Percentiles rank a stretch among this genome's conserved stretches.
Evolutionary conservation across 2,329 filamentous ascomycete species (phyloP).

Genomic region (Gyromitra esculenta): DNA sequence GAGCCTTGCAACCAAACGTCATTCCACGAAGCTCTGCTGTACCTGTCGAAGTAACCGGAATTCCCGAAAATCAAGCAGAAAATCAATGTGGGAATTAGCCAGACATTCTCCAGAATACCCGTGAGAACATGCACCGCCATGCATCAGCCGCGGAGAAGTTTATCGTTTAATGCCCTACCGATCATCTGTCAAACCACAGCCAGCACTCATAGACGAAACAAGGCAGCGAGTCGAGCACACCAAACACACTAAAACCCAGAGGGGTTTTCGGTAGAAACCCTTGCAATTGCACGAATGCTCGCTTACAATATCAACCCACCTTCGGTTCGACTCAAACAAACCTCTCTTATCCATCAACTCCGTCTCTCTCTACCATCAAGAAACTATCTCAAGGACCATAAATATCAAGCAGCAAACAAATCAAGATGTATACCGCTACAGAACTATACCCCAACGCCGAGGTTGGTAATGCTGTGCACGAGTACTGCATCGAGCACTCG

Average conservation of each 20-base stretch:
- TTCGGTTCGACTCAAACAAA: not conserved
- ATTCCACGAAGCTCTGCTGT: not conserved
- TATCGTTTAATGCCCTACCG: not conserved
- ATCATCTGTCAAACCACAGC: not conserved
- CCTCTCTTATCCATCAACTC: not conserved
- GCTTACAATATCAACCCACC: not conserved
- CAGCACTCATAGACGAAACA: slow-evolving; percentile 3
- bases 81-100: not conserved
- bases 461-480: slow-evolving; percentile 52
- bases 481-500: slow-evolving; percentile 55
- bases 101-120: not conserved
- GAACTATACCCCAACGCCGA: slow-evolving; percentile 55
- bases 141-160: not conserved
- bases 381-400: not conserved
- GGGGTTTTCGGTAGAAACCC: not conserved
- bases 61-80: not conserved
- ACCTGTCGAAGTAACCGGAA: not conserved
- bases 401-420: not conserved
- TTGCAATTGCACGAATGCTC: not conserved
- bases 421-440: slow-evolving; percentile 40
- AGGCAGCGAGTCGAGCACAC: slow-evolving; percentile 16
- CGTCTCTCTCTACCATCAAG: not conserved
- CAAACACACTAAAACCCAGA: not conserved
- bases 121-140: not conserved
- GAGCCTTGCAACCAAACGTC: not conserved